Conservation (phyloP, 139 green algal genomes). For the Chara braunii region DNA sequence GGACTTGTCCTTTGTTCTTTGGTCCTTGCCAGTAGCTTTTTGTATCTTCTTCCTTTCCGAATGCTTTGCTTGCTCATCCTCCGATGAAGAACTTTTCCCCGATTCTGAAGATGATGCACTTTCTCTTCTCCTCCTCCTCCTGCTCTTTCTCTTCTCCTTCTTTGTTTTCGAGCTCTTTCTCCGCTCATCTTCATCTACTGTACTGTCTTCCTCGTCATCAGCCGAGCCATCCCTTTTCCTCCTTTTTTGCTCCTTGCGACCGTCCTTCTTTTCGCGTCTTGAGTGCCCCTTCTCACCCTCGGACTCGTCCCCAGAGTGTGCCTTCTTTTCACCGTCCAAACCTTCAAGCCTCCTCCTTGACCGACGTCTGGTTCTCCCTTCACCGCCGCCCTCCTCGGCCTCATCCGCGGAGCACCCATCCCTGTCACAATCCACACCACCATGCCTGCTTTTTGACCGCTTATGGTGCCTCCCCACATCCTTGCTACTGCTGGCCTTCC, state of each 20-base stretch:
- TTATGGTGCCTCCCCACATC: conserved; percentile 7
- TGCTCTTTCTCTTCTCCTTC: conserved; percentile 19
- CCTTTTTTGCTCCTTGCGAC: conserved; percentile 9
- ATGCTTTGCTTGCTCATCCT: too few species aligned
- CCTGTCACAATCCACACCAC: background rate
- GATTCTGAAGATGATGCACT: background rate
- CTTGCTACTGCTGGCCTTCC: conserved; percentile 22
- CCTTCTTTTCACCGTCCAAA: conserved; percentile 8
- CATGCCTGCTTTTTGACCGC: conserved; percentile 11
- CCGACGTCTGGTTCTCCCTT: background rate
- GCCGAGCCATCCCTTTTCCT: background rate
- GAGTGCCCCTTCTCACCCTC: background rate
- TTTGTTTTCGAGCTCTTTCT: conserved; percentile 11
- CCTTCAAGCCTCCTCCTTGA: background rate
- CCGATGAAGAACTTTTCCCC: background rate
- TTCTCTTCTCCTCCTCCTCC: conserved; percentile 18
- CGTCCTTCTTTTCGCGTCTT: conserved; percentile 5
- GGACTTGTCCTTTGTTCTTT: background rate
- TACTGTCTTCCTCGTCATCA: conserved; percentile 21
- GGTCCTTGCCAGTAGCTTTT: too few species aligned
- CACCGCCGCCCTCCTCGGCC: background rate
- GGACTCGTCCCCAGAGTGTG: too few species aligned
- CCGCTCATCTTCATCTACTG: background rate
- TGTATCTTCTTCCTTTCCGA: too few species aligned
- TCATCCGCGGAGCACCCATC: background rate